Conservation (phyloP, 2,329 filamentous ascomycete genomes). For the Waltergamsia citrina region DNA sequence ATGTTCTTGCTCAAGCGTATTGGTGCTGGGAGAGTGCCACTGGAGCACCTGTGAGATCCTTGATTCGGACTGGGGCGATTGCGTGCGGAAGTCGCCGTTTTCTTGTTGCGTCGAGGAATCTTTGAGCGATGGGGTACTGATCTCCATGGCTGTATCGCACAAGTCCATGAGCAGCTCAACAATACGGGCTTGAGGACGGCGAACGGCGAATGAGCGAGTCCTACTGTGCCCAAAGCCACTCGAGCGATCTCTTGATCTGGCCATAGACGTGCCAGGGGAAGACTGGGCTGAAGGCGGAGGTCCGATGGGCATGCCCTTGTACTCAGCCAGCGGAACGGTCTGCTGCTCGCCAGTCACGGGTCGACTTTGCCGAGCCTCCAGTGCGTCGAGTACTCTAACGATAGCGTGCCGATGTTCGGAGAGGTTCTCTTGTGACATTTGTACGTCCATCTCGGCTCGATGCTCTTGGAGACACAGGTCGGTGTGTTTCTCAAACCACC, state of each 20-base stretch:
- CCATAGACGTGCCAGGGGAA: conserved; percentile 62
- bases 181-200: conserved; percentile 82
- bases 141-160: conserved; percentile 91
- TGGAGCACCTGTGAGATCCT: conserved; percentile 89
- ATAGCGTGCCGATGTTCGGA: conserved; percentile 90
- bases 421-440: conserved; percentile 86
- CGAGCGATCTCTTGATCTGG: conserved; percentile 63
- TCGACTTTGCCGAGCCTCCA: conserved; percentile 69
- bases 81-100: conserved; percentile 74
- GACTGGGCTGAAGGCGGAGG: conserved; percentile 62
- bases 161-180: conserved; percentile 91
- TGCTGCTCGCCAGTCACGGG: conserved; percentile 45
- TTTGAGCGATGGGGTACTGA: conserved; percentile 89
- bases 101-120: conserved; percentile 52
- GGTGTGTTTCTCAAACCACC: conserved; percentile 99
- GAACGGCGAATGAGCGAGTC: conserved; percentile 81
- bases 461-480: conserved; percentile 95
- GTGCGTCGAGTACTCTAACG: conserved; percentile 86
- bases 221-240: conserved; percentile 71
- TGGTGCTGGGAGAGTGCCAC: conserved; percentile 91
- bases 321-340: conserved; percentile 53
- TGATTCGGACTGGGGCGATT: conserved; percentile 93
- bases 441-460: conserved; percentile 93
- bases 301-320: conserved; percentile 81
- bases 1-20: conserved; percentile 87